Evolutionary conservation across 352 stramenopile species (phyloP), one percentile per base, ranked within the genome.

Genomic region (Phytophthora cactorum): DNA sequence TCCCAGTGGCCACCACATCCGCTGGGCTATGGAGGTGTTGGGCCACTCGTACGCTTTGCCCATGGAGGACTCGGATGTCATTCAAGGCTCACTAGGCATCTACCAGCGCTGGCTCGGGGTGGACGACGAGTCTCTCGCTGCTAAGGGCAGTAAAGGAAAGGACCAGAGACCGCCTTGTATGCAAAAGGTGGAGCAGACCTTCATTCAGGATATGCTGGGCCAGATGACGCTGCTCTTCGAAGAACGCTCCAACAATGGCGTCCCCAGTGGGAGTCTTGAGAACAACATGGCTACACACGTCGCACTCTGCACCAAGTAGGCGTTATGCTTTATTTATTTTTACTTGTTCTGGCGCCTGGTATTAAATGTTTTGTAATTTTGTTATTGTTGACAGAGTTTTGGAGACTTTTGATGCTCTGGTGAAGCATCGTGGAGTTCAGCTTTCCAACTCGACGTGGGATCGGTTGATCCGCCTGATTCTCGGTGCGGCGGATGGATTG

Each of bases 201-300:
- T 96, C 52, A 93, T 96, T 38, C 86, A 93, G 55, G 88, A 96
- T 59, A 76, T 96, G 65, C 72, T 96, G 46, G 88, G 86, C 12
- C 88, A 96, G 51, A 95, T 96, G 86, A 95, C 88, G 55, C 63
- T 96, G 58, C 76, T 96, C 28, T 95, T 96, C 70, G 88, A 96
- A 66, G 88, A 96, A 51, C 78, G 87, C 9, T 25, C 78, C 8
- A 79, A 34, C 27, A 72, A 63, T 9, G 68, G 67, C 8, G 56
- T 59, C 29, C 47, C 60, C 7, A 70, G 56, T 52, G 67, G 50
- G 15, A 62, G 12, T n/a, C 36, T 38, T 11, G 71, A 82, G 12
- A 56, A 17, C 36, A 82, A 74, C 43, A 64, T 93, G 41, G 66
- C 75, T 52, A 92, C 89, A 63, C 88, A 96, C 53, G 85, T 93